phyloP scores from a whole-genome alignment of 495 filamentous ascomycete genomes.

The Xylaria nigripes region DNA sequence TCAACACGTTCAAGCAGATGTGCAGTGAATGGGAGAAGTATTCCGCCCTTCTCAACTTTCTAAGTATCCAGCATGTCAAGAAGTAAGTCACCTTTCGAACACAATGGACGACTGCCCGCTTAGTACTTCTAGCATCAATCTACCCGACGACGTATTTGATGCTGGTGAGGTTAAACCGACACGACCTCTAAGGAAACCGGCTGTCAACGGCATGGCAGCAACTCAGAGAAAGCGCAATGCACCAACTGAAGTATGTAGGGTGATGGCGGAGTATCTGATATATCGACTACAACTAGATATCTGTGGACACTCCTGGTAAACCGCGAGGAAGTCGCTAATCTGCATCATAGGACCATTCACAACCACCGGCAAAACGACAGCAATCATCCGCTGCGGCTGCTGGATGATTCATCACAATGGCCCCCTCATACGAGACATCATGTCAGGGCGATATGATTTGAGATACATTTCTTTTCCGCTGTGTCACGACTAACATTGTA shows the following conservation, averaged over 20 bases:
- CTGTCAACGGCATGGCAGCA: constrained; percentile 11
- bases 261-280: constrained; percentile 16
- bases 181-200: constrained; percentile 47
- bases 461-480: neutral
- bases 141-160: constrained; percentile 85
- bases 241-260: constrained; percentile 29
- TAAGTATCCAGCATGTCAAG: constrained; percentile 66
- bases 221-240: constrained; percentile 27
- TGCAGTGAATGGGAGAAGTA: constrained; percentile 61
- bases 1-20: constrained; percentile 62
- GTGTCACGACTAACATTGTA: constrained; percentile 17
- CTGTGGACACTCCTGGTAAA: constrained; percentile 18
- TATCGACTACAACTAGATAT: constrained; percentile 21
- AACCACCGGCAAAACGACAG: constrained; percentile 26
- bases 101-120: constrained; percentile 14
- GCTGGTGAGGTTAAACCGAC: constrained; percentile 65
- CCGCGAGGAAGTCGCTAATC: constrained; percentile 23
- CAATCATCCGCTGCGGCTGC: constrained; percentile 26
- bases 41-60: constrained; percentile 41
- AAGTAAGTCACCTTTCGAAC: constrained; percentile 48
- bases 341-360: constrained; percentile 21
- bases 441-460: neutral
- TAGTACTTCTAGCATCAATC: constrained; percentile 53
- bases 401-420: constrained; percentile 19
- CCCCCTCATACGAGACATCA: neutral